Conservation (phyloP, 2,329 filamentous ascomycete species). For the Colletotrichum incanum region DNA sequence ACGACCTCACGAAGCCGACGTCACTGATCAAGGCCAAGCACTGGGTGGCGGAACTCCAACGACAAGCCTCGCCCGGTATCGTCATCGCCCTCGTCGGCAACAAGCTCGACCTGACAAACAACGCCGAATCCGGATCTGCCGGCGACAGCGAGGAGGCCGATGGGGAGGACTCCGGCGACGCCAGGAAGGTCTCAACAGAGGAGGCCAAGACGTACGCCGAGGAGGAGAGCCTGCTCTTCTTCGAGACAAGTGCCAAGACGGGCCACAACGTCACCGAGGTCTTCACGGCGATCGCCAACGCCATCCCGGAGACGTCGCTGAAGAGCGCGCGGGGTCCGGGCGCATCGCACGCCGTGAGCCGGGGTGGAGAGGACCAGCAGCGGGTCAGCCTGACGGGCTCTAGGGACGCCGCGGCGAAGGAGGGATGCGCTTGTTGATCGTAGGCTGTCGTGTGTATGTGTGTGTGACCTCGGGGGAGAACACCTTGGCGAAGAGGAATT, state of each 20-base stretch:
- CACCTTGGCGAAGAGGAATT: conserved; percentile 34
- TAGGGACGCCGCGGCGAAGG: conserved; percentile 83
- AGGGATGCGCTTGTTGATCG: conserved; percentile 87
- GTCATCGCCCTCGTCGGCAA: conserved; percentile 98
- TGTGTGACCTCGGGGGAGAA: conserved; percentile 10
- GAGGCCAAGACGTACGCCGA: conserved; percentile 95
- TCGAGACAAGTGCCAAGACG: conserved; percentile 98
- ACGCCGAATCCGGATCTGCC: conserved; percentile 66
- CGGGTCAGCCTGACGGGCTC: conserved; percentile 87
- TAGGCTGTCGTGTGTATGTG: conserved; percentile 21
- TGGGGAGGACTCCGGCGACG: conserved; percentile 77
- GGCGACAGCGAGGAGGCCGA: conserved; percentile 66
- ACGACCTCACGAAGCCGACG: conserved; percentile 97
- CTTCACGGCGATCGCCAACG: conserved; percentile 98
- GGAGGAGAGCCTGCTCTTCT: conserved; percentile 94
- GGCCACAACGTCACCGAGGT: conserved; percentile 95
- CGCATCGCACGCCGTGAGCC: conserved; percentile 70
- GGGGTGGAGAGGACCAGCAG: conserved; percentile 74
- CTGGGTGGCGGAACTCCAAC: conserved; percentile 97
- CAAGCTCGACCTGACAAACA: conserved; percentile 90
- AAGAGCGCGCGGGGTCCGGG: conserved; percentile 87
- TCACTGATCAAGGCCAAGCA: conserved; percentile 97
- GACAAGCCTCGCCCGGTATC: conserved; percentile 95
- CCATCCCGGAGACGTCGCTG: conserved; percentile 95
- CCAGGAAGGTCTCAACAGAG: conserved; percentile 89